phyloP scores from a whole-genome alignment of 1,139 yeast genomes.

The Arxiozyma slooffiae region DNA sequence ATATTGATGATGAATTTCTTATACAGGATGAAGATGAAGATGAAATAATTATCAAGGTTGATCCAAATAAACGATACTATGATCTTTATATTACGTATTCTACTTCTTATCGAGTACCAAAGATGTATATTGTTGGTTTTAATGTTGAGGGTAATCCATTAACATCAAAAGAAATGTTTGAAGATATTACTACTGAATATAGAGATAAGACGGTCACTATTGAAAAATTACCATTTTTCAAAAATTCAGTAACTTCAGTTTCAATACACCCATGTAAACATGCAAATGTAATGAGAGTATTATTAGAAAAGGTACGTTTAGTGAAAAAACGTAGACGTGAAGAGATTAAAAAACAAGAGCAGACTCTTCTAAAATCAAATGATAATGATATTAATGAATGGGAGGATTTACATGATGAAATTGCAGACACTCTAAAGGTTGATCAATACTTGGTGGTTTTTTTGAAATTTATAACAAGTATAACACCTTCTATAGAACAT shows the following conservation, averaged over 20 bases:
- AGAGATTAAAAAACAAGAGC: slow-evolving; percentile 4
- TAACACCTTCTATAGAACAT: slow-evolving; percentile 94
- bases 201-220: slow-evolving; percentile 94
- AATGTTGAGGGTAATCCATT: slow-evolving; percentile 76
- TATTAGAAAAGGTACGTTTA: slow-evolving; percentile 58
- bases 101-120: slow-evolving; percentile 92
- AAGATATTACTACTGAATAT: slow-evolving; percentile 85
- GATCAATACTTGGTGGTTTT: slow-evolving; percentile 87
- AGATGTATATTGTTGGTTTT: slow-evolving; percentile 84
- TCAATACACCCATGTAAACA: slow-evolving; percentile 96
- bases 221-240: slow-evolving; percentile 79
- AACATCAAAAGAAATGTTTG: slow-evolving; percentile 84
- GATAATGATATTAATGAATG: slow-evolving; percentile 34
- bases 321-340: slow-evolving; percentile 37
- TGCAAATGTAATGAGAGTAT: slow-evolving; percentile 84
- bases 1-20: slow-evolving; percentile 30
- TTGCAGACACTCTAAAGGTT: slow-evolving; percentile 53
- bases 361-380: slow-evolving; percentile 12
- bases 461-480: slow-evolving; percentile 89
- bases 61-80: slow-evolving; percentile 51
- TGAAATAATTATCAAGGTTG: slow-evolving; percentile 33
- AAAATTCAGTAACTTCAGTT: slow-evolving; percentile 61
- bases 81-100: slow-evolving; percentile 87
- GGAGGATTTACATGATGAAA: slow-evolving; percentile 36
- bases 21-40: slow-evolving; percentile 35